Evolutionary conservation across 2,329 filamentous ascomycete genomes (phyloP), one percentile per base, ranked within the genome.

Genomic region (Penicillium sp.): DNA sequence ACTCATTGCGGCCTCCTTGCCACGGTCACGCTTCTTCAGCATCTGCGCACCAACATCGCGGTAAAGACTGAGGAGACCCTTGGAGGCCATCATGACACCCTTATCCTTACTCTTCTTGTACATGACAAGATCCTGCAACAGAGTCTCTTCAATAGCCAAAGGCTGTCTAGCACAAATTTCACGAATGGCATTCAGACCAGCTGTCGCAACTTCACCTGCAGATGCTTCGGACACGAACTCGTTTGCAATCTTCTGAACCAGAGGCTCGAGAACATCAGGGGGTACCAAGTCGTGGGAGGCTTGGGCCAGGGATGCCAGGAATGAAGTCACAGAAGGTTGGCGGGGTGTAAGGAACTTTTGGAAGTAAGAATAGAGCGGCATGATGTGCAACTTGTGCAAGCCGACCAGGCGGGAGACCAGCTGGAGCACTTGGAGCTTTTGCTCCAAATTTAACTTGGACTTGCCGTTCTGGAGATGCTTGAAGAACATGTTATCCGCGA

Each of bases 51-150:
- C 92, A 15, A 96, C 89, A 71, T 97, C 93, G 66, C 94, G 84
- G 79, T 96, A 99, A 6, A 99, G 81, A 25, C 91, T 91, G 42
- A 99, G 81, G 7, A 99, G 80, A 62, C 94, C 93, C 74, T 94
- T 93, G 15, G 93, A 92, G 8, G 94, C 94, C 94, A 99, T 97
- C 85, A 96, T 93, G n/a, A 94, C 90, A 59, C 93, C 93, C 80
- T 97, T 99, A 72, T 99, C 94, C 73, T 99, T 99, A 72, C 91
- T 96, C 81, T 95, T 96, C 60, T 91, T 86, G 77, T 99, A 97
- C 80, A 94, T 89, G 10, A 97, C 92, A 52, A 99, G 78, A 80
- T 99, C 94, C 74, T 99, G 93, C 31, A 99, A 79, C n/a, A 99
- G 78, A 0, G 93, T 96, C 64, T 97, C 93, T 51, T 87, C 92